Conservation (phyloP, 345 rosid genomes). For the Theobroma cacao region DNA sequence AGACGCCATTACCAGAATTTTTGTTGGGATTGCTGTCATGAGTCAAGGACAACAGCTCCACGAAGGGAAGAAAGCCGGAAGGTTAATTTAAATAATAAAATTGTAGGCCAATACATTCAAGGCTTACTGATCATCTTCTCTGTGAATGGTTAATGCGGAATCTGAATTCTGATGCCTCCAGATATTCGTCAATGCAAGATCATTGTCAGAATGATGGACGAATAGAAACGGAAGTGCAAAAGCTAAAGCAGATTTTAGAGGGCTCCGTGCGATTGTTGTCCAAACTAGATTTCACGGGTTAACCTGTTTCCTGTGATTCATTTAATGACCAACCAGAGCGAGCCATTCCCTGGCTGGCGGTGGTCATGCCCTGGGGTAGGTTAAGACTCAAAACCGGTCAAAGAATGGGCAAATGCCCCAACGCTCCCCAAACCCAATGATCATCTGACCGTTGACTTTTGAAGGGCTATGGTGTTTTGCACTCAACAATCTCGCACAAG, state of each 20-base stretch:
- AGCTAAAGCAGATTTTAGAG: background rate
- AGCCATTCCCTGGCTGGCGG: background rate
- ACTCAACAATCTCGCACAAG: background rate
- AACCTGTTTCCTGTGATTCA: slow-evolving; percentile 2
- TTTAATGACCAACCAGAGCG: background rate
- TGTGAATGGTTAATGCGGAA: background rate
- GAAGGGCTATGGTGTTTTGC: background rate
- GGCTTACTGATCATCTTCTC: background rate
- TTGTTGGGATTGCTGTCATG: background rate
- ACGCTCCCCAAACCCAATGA: background rate
- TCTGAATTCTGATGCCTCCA: background rate
- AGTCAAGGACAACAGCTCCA: background rate
- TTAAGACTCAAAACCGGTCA: background rate
- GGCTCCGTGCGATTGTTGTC: background rate
- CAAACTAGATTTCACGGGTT: slow-evolving; percentile 11
- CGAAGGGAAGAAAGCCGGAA: background rate
- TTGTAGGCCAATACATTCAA: background rate
- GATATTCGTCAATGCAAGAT: background rate
- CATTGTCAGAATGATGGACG: slow-evolving; percentile 10
- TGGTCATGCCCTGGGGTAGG: background rate
- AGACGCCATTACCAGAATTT: background rate
- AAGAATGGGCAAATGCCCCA: too few species aligned
- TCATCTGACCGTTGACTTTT: background rate
- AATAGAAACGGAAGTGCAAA: background rate
- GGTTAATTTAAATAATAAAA: background rate